These are phyloP conservation scores for Coemansia sp. DNA, from an alignment of 192 early-diverging fungal species.

Conservation along the genomic window DNA sequence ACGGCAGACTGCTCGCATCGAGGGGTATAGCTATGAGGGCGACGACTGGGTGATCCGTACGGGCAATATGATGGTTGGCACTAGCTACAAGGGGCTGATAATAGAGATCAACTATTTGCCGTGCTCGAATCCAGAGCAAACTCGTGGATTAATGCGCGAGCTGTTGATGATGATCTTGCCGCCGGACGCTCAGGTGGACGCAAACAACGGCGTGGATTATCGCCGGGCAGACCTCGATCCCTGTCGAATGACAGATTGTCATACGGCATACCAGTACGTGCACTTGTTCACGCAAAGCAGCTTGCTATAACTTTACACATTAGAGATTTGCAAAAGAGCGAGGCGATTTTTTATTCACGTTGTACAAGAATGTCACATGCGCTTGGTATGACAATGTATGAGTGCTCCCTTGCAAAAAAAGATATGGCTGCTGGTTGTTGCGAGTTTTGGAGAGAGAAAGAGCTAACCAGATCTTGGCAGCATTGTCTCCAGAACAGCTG, in stretches of 20 bases:
- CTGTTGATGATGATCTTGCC: constrained; percentile 48
- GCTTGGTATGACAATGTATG: too few relatives aligned
- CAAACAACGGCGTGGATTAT: constrained; percentile 43
- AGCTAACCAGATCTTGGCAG: too few relatives aligned
- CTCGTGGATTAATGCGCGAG: constrained; percentile 46
- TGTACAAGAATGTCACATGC: too few relatives aligned
- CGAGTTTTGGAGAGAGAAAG: too few relatives aligned
- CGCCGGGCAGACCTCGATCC: constrained; percentile 37
- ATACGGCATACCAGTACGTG: constrained; percentile 53
- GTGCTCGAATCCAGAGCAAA: constrained; percentile 46
- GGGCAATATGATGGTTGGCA: constrained; percentile 50
- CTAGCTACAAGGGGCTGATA: constrained; percentile 50
- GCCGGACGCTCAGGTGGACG: constrained; percentile 40
- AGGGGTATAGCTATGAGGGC: constrained; percentile 50
- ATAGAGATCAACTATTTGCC: constrained; percentile 53
- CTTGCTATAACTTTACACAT: constrained; percentile 20
- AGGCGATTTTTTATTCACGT: too few relatives aligned
- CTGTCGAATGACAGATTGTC: constrained; percentile 40
- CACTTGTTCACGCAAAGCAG: constrained; percentile 48
- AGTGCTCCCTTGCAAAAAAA: too few relatives aligned
- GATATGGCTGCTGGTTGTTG: too few relatives aligned
- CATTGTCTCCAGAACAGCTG: too few relatives aligned
- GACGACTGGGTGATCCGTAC: constrained; percentile 50
- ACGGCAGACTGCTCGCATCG: constrained; percentile 43
- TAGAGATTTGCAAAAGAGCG: too few relatives aligned